A percentile compares a stretch with the other conserved stretches of the same genome.
Conservation (phyloP, 345 rosid genomes). For the Gossypium longicalyx region DNA sequence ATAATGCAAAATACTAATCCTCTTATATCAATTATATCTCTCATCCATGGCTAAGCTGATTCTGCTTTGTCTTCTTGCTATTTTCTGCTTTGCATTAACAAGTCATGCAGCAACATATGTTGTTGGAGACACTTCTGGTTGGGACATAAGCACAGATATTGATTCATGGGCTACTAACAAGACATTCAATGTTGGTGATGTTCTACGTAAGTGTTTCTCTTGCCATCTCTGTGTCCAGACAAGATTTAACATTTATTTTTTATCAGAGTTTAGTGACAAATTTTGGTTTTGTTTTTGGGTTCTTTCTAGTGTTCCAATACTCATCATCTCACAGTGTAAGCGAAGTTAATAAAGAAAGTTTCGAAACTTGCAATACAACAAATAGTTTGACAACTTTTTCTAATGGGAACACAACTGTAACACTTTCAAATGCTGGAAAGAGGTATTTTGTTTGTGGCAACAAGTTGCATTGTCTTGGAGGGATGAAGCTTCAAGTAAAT, state of each 20-base stretch:
- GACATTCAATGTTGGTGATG: constrained; percentile 70
- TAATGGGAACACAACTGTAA: constrained; percentile 73
- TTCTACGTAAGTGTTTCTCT: constrained; percentile 41
- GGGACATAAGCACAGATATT: constrained; percentile 86
- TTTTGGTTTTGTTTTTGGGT: background rate
- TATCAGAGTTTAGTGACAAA: background rate
- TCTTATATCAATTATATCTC: background rate
- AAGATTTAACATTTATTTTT: background rate
- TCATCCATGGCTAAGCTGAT: constrained; percentile 33
- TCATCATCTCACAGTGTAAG: constrained; percentile 53
- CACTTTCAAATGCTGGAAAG: constrained; percentile 48
- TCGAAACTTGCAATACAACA: constrained; percentile 52
- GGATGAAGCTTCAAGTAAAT: constrained; percentile 66
- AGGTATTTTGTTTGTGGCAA: constrained; percentile 63
- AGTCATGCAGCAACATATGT: constrained; percentile 53
- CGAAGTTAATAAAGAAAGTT: constrained; percentile 50
- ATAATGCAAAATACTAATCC: background rate
- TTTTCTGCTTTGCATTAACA: constrained; percentile 26
- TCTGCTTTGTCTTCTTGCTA: constrained; percentile 27
- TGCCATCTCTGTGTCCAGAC: background rate
- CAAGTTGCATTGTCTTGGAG: constrained; percentile 71
- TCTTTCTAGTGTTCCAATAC: constrained; percentile 58
- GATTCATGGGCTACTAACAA: constrained; percentile 66
- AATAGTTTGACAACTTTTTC: constrained; percentile 43
- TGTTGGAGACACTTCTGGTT: constrained; percentile 82